Percentiles rank a stretch among this genome's conserved stretches.
Conservation (phyloP, 2,329 filamentous ascomycete species). For the Fusarium fujikuroi region DNA sequence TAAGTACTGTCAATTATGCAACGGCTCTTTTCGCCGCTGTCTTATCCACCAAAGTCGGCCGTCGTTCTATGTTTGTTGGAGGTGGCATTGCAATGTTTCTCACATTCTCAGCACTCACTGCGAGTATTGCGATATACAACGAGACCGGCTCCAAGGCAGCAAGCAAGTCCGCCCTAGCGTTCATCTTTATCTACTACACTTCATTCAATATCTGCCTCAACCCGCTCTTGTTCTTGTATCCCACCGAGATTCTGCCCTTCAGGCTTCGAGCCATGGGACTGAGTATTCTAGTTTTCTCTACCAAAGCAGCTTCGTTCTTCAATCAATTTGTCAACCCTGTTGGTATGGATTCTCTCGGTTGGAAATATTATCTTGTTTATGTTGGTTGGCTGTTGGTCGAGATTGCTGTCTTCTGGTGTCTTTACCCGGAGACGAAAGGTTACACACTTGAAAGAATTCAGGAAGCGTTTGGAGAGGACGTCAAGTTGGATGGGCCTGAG, state of each 20-base stretch:
- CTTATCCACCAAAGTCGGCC: conserved; percentile 19
- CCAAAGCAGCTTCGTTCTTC: conserved; percentile 27
- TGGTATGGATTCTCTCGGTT: conserved; percentile 42
- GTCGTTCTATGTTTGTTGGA: conserved; percentile 24
- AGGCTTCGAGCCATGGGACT: conserved; percentile 27
- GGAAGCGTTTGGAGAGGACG: conserved; percentile 26
- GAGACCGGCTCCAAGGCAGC: conserved; percentile 19
- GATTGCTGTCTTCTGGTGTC: conserved; percentile 48
- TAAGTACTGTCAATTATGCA: conserved; percentile 25
- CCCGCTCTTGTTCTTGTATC: conserved; percentile 22
- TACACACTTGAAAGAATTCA: conserved; percentile 48
- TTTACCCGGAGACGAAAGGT: conserved; percentile 56
- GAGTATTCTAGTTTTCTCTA: conserved; percentile 21
- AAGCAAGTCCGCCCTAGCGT: conserved; percentile 23
- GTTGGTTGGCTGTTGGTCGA: conserved; percentile 39
- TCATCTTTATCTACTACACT: conserved; percentile 35
- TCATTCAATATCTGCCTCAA: conserved; percentile 27
- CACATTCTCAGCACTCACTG: conserved; percentile 21
- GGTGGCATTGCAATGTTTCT: conserved; percentile 26
- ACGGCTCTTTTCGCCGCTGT: conserved; percentile 13
- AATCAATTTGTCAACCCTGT: conserved; percentile 34
- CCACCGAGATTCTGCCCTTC: conserved; percentile 28
- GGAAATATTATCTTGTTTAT: conserved; percentile 41
- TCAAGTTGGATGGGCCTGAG: conserved; percentile 1
- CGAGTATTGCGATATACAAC: conserved; percentile 27